Conservation (phyloP, 1,139 yeast genomes). For the Suzukiozyma palmioleophila region DNA sequence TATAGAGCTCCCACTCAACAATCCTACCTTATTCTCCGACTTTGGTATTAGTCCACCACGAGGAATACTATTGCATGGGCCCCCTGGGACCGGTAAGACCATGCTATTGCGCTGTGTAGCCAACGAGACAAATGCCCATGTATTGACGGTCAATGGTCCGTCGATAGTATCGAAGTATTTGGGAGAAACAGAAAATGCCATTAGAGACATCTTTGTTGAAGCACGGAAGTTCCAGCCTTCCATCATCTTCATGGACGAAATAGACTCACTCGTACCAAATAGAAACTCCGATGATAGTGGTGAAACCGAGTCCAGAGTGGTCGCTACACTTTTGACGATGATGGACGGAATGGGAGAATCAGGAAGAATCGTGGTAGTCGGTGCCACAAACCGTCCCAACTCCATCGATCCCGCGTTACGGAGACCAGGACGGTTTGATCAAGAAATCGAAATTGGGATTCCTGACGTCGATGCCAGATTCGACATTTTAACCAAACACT, state of each 20-base stretch:
- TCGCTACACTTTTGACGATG: slow-evolving; percentile 79
- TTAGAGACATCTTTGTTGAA: slow-evolving; percentile 78
- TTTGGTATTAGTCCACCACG: slow-evolving; percentile 92
- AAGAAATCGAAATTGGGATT: slow-evolving; percentile 74
- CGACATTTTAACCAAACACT: slow-evolving; percentile 60
- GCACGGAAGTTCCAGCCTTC: slow-evolving; percentile 84
- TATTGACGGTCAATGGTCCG: slow-evolving; percentile 83
- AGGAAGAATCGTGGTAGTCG: slow-evolving; percentile 72
- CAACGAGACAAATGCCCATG: slow-evolving; percentile 66
- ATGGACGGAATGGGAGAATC: slow-evolving; percentile 84
- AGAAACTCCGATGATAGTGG: slow-evolving; percentile 81
- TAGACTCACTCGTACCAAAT: slow-evolving; percentile 85
- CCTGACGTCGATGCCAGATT: slow-evolving; percentile 67
- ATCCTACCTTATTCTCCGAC: slow-evolving; percentile 70
- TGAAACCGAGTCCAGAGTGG: slow-evolving; percentile 84
- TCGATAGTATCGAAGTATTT: slow-evolving; percentile 86
- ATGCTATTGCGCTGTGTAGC: slow-evolving; percentile 84
- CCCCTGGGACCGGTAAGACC: slow-evolving; percentile 97
- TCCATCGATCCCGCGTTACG: slow-evolving; percentile 58
- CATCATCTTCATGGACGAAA: slow-evolving; percentile 83
- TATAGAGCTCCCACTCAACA: slow-evolving; percentile 74
- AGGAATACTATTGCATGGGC: slow-evolving; percentile 88
- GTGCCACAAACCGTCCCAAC: slow-evolving; percentile 78
- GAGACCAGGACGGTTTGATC: slow-evolving; percentile 79
- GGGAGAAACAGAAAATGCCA: slow-evolving; percentile 87